Conservation (phyloP, 1,139 yeast genomes). For the Hansenula sp. region DNA sequence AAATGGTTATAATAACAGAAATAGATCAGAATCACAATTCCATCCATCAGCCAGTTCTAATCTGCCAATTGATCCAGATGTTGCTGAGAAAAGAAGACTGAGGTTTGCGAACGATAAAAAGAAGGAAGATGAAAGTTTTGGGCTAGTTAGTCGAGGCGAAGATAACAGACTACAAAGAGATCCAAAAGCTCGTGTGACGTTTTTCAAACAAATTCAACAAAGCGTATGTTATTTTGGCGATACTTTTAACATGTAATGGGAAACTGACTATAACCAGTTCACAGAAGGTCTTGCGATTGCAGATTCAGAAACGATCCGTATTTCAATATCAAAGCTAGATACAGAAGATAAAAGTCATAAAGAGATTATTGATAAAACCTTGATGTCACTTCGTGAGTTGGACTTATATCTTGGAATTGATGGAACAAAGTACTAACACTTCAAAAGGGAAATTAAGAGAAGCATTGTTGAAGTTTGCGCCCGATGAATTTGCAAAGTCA, state of each 20-base stretch:
- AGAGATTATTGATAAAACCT: constrained; percentile 21
- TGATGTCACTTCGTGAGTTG: constrained; percentile 27
- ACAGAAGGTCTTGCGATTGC: neutral
- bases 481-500: constrained; percentile 37
- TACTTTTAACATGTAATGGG: neutral
- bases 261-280: constrained; percentile 2
- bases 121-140: constrained; percentile 30
- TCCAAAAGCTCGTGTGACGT: constrained; percentile 32
- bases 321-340: neutral
- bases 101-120: constrained; percentile 10
- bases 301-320: constrained; percentile 2
- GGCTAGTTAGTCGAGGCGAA: constrained; percentile 57
- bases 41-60: neutral
- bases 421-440: neutral
- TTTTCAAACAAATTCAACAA: constrained; percentile 33
- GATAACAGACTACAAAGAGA: constrained; percentile 46
- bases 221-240: constrained; percentile 11
- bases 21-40: neutral
- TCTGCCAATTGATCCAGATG: constrained; percentile 3
- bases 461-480: constrained; percentile 36
- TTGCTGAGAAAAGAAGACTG: constrained; percentile 13
- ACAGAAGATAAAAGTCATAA: constrained; percentile 1
- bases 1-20: neutral
- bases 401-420: neutral
- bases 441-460: constrained; percentile 46